These are phyloP conservation scores for Nigrospora osmanthi DNA, from an alignment of 2,329 filamentous ascomycete species.

Conservation along the genomic window DNA sequence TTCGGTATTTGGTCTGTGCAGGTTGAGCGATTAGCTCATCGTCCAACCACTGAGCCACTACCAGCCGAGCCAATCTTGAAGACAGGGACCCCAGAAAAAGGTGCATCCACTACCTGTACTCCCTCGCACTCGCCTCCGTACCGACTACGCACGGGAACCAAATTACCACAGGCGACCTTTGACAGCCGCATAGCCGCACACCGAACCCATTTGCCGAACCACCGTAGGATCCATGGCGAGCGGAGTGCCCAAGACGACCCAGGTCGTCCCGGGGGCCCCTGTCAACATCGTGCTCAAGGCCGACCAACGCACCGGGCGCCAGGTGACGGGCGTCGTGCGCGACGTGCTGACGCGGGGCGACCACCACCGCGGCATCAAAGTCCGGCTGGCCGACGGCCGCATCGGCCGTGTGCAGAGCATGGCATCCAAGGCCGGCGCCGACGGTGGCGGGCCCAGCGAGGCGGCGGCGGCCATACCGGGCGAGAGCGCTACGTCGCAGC, in stretches of 20 bases:
- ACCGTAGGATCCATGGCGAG: conserved; percentile 1
- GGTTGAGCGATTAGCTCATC: too few species aligned
- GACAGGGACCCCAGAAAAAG: too few species aligned
- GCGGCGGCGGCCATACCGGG: neutral
- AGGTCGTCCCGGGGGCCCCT: conserved; percentile 51
- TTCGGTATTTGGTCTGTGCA: too few species aligned
- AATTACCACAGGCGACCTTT: too few species aligned
- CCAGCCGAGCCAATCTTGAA: too few species aligned
- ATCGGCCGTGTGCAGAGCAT: conserved; percentile 68
- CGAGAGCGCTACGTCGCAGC: neutral
- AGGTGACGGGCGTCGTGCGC: conserved; percentile 58
- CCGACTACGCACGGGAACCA: too few species aligned
- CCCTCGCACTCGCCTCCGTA: too few species aligned
- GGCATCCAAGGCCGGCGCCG: conserved; percentile 17
- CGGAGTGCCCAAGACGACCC: conserved; percentile 34
- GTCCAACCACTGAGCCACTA: too few species aligned
- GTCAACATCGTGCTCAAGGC: conserved; percentile 71
- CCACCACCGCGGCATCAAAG: conserved; percentile 73
- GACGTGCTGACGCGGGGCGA: conserved; percentile 66
- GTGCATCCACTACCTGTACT: too few species aligned
- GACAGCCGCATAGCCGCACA: too few species aligned
- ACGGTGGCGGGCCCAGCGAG: neutral
- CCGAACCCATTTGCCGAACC: too few species aligned
- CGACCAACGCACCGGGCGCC: conserved; percentile 66
- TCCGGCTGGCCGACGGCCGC: conserved; percentile 61